phyloP scores from a whole-genome alignment of 2,329 filamentous ascomycete genomes.

The Colletotrichum filicis region DNA sequence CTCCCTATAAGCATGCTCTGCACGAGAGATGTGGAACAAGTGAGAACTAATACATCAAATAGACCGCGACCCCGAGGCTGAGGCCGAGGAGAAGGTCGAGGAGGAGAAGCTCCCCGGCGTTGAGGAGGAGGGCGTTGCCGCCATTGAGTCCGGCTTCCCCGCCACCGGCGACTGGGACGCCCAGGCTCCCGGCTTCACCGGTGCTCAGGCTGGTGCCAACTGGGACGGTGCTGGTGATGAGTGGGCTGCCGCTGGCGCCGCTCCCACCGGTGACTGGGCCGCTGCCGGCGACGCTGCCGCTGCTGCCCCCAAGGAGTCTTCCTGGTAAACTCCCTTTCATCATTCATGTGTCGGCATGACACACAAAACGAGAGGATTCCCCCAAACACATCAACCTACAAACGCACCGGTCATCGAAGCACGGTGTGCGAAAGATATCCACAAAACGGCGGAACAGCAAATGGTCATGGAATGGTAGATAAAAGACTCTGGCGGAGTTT shows the following conservation, averaged over 20 bases:
- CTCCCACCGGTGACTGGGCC: slow-evolving; percentile 71
- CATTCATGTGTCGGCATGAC: slow-evolving; percentile 21
- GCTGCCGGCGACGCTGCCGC: slow-evolving; percentile 57
- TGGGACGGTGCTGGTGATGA: slow-evolving; percentile 66
- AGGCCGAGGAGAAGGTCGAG: slow-evolving; percentile 97
- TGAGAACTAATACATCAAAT: neutral
- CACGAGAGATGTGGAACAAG: neutral
- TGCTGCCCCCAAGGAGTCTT: slow-evolving; percentile 61
- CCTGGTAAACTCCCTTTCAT: slow-evolving; percentile 56
- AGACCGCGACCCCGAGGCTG: slow-evolving; percentile 98
- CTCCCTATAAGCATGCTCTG: too few species aligned
- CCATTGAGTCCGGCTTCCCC: slow-evolving; percentile 83
- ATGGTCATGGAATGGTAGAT: slow-evolving; percentile 39
- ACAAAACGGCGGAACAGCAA: slow-evolving; percentile 37
- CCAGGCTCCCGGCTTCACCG: slow-evolving; percentile 76
- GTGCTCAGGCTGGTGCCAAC: slow-evolving; percentile 69
- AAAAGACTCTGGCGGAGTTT: slow-evolving; percentile 34
- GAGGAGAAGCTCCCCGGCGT: slow-evolving; percentile 90
- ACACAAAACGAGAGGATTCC: slow-evolving; percentile 23
- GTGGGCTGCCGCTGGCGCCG: slow-evolving; percentile 72
- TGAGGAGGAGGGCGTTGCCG: slow-evolving; percentile 84
- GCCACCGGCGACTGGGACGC: slow-evolving; percentile 87
- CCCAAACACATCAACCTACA: slow-evolving; percentile 6
- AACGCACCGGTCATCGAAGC: slow-evolving; percentile 24
- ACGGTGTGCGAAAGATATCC: slow-evolving; percentile 23